These are phyloP conservation scores for Tolypocladium album DNA, from an alignment of 2,329 filamentous ascomycete species.

Conservation along the genomic window DNA sequence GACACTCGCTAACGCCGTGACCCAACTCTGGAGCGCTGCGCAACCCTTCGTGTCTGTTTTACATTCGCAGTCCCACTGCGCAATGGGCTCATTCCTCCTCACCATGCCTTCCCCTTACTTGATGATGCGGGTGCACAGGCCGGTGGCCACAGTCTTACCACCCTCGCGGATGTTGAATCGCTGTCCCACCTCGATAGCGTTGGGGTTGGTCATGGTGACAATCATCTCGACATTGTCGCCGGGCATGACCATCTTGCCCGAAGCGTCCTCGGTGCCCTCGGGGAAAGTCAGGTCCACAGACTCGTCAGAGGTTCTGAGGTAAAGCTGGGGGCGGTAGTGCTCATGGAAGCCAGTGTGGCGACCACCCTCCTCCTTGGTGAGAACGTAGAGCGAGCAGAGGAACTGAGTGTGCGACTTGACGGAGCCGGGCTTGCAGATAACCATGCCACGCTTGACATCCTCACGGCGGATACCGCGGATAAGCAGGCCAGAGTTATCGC, in stretches of 20 bases:
- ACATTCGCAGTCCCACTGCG: not conserved
- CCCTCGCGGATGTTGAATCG: conserved; percentile 98
- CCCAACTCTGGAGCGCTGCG: not conserved
- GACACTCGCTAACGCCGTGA: conserved; percentile 5
- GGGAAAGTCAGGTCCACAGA: conserved; percentile 74
- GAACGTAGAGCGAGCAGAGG: conserved; percentile 90
- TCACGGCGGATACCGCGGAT: conserved; percentile 94
- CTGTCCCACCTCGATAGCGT: conserved; percentile 84
- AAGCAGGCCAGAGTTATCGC: conserved; percentile 95
- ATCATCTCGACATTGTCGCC: conserved; percentile 99
- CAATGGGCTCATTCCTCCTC: not conserved
- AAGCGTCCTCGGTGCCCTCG: conserved; percentile 63
- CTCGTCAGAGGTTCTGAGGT: conserved; percentile 84
- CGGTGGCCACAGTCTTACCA: conserved; percentile 78
- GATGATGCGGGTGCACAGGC: conserved; percentile 66
- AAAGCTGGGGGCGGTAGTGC: conserved; percentile 97
- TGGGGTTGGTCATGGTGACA: conserved; percentile 71
- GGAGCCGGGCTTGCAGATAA: conserved; percentile 71
- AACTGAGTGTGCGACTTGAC: conserved; percentile 87
- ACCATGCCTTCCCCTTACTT: conserved; percentile 28
- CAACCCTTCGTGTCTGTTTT: conserved; percentile 3
- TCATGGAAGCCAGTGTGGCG: conserved; percentile 90
- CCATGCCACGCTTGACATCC: conserved; percentile 91
- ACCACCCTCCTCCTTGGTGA: conserved; percentile 96
- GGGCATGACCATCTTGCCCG: conserved; percentile 83